These are phyloP conservation scores for Spathaspora girioi DNA, from an alignment of 805 yeast genomes.

Conservation along the genomic window DNA sequence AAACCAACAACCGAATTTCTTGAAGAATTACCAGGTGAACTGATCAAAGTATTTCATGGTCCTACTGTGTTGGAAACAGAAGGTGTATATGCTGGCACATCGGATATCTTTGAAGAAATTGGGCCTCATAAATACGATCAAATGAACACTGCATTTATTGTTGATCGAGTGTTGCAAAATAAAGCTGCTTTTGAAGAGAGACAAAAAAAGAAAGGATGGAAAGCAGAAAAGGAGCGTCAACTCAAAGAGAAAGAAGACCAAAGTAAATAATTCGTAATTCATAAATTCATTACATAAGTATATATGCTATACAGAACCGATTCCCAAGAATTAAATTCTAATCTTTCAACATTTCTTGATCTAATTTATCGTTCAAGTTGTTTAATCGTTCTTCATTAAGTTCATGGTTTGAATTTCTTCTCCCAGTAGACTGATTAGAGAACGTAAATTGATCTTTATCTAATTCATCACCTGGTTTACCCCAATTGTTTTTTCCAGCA, in stretches of 20 bases:
- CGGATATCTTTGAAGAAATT: slow-evolving; percentile 36
- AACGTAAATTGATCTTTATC: slow-evolving; percentile 50
- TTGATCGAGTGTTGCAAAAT: slow-evolving; percentile 67
- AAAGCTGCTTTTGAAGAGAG: slow-evolving; percentile 76
- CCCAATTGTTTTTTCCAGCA: slow-evolving; percentile 88
- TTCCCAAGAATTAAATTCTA: background rate
- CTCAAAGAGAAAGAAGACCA: slow-evolving; percentile 14
- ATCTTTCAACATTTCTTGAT: slow-evolving; percentile 8
- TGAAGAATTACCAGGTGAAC: slow-evolving; percentile 32
- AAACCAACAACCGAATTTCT: slow-evolving; percentile 42
- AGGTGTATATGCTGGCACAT: slow-evolving; percentile 27
- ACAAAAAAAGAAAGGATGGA: slow-evolving; percentile 84
- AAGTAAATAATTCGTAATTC: background rate
- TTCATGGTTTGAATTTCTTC: slow-evolving; percentile 40
- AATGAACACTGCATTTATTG: slow-evolving; percentile 68
- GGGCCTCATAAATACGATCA: slow-evolving; percentile 58
- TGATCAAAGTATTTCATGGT: slow-evolving; percentile 52
- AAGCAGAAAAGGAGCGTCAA: slow-evolving; percentile 44
- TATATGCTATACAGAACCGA: background rate
- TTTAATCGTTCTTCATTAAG: slow-evolving; percentile 26
- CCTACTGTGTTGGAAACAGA: slow-evolving; percentile 39
- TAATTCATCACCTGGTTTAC: slow-evolving; percentile 74
- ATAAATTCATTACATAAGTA: background rate
- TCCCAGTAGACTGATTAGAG: slow-evolving; percentile 16
- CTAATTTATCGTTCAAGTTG: slow-evolving; percentile 18